Evolutionary conservation across 176 grass and related monocot species (phyloP).

Genomic region (Eleusine coracana): DNA sequence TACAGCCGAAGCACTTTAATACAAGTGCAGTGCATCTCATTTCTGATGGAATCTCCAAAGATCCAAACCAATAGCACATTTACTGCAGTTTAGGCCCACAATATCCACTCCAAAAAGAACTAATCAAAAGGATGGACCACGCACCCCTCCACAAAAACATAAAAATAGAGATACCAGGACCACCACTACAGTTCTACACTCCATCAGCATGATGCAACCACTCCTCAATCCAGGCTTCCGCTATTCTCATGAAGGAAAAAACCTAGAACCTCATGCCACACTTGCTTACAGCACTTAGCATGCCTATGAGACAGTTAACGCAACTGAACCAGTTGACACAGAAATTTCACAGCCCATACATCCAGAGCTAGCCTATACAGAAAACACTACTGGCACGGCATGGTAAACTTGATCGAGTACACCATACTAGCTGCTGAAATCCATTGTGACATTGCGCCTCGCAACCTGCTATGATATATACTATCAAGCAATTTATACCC

Average conservation of each 20-base stretch:
- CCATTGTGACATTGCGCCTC: background rate
- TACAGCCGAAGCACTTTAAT: background rate
- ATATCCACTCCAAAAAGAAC: slow-evolving; percentile 45
- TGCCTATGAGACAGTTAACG: slow-evolving; percentile 6
- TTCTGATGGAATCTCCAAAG: background rate
- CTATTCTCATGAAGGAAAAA: slow-evolving; percentile 31
- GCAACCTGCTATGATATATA: background rate
- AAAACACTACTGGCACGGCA: background rate
- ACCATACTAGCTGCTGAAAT: background rate
- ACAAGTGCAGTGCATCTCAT: slow-evolving; percentile 24
- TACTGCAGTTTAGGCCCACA: slow-evolving; percentile 34
- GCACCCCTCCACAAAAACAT: slow-evolving; percentile 17
- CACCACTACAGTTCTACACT: slow-evolving; percentile 35
- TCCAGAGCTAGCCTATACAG: slow-evolving; percentile 12
- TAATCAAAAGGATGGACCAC: slow-evolving; percentile 49
- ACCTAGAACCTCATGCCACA: slow-evolving; percentile 26
- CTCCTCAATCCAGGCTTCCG: slow-evolving; percentile 13
- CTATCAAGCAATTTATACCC: background rate
- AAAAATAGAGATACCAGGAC: slow-evolving; percentile 46
- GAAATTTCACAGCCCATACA: slow-evolving; percentile 7
- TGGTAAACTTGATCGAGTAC: background rate
- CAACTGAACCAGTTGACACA: slow-evolving; percentile 7
- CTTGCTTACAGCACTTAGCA: slow-evolving; percentile 8
- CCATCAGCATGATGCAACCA: slow-evolving; percentile 54
- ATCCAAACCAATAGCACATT: slow-evolving; percentile 45